Evolutionary conservation across 2,329 filamentous ascomycete genomes (phyloP).

Genomic region (Trichoderma simmonsii): DNA sequence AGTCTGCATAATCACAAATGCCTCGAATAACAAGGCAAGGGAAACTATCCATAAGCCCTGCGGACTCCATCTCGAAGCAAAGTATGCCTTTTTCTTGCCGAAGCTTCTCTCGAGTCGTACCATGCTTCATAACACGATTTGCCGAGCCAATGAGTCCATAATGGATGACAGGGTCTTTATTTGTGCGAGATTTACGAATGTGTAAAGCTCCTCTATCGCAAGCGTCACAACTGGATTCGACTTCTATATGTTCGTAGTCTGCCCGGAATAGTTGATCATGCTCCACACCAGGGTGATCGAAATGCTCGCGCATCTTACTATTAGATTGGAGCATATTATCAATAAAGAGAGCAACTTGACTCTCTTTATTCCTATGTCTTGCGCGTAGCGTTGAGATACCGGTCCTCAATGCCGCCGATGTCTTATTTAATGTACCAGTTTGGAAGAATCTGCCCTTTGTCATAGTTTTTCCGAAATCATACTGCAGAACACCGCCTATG

Average conservation of each 20-base stretch:
- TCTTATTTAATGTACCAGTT: not conserved
- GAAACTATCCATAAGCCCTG: slow-evolving; percentile 22
- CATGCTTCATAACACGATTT: slow-evolving; percentile 24
- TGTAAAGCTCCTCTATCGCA: not conserved
- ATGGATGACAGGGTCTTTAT: not conserved
- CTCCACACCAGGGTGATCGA: not conserved
- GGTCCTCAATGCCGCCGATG: not conserved
- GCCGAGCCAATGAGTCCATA: slow-evolving; percentile 28
- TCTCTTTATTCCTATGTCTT: not conserved
- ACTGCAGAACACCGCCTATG: not conserved
- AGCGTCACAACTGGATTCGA: not conserved
- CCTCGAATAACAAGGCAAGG: slow-evolving; percentile 34
- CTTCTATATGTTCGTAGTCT: not conserved
- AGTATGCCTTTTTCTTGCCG: not conserved
- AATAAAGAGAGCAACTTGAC: not conserved
- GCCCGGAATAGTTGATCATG: not conserved
- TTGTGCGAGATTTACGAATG: not conserved
- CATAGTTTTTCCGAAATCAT: not conserved
- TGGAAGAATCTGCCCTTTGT: not conserved
- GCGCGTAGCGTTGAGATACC: not conserved
- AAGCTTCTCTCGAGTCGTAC: slow-evolving; percentile 17
- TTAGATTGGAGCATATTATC: not conserved
- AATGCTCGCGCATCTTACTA: not conserved
- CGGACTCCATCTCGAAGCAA: slow-evolving; percentile 30
- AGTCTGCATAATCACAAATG: slow-evolving; percentile 39